Conservation (phyloP, 2,329 filamentous ascomycete species). For the Nannizzia gypsea region DNA sequence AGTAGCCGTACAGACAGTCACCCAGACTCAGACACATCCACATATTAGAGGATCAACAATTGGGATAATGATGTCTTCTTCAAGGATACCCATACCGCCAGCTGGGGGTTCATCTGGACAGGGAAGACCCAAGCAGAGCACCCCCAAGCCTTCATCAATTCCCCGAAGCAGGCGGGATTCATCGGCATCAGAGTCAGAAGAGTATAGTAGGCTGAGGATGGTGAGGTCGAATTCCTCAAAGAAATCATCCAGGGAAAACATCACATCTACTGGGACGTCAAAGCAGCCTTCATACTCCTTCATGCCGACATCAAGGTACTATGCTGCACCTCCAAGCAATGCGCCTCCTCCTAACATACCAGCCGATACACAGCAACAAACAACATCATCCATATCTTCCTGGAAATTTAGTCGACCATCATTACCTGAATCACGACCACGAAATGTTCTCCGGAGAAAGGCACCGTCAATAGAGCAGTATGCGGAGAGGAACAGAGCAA, state of each 20-base stretch:
- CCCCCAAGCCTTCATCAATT: constrained; percentile 19
- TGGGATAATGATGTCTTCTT: constrained; percentile 15
- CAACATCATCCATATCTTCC: neutral
- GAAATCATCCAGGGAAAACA: constrained; percentile 16
- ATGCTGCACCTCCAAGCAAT: neutral
- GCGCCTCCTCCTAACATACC: neutral
- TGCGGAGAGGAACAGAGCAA: constrained; percentile 11
- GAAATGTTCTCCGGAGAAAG: constrained; percentile 33
- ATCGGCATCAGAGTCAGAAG: constrained; percentile 23
- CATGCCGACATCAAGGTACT: neutral
- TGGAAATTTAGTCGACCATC: neutral
- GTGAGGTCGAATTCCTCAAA: constrained; percentile 10
- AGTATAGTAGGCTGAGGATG: constrained; percentile 7
- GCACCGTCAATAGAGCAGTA: constrained; percentile 31
- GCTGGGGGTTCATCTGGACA: constrained; percentile 14
- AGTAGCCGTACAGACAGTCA: constrained; percentile 23
- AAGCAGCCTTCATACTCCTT: neutral
- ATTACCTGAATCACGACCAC: constrained; percentile 18
- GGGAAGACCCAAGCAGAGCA: constrained; percentile 19
- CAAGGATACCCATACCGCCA: constrained; percentile 17
- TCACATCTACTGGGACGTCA: neutral
- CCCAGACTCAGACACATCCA: constrained; percentile 21
- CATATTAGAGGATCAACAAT: constrained; percentile 18
- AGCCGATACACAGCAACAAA: neutral
- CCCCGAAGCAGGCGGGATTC: constrained; percentile 19